A percentile compares a stretch with the other conserved stretches of the same genome.
Evolutionary conservation across 176 grass and related monocot species (phyloP).

Genomic region (Tuctoria greenei): DNA sequence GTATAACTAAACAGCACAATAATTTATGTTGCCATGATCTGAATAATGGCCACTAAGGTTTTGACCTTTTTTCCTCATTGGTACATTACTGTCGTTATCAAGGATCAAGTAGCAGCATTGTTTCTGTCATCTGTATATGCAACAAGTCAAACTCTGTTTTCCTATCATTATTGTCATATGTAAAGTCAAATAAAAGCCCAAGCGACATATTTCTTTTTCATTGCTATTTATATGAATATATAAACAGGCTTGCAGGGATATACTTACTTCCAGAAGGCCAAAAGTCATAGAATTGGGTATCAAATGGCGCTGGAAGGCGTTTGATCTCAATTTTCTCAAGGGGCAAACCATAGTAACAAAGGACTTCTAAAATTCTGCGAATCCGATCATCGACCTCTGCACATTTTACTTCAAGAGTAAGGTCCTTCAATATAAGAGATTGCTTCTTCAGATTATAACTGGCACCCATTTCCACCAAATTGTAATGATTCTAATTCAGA

Average conservation of each 20-base stretch:
- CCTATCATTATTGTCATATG: background rate
- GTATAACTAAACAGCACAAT: background rate
- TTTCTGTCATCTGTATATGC: background rate
- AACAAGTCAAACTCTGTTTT: background rate
- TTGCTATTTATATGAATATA: background rate
- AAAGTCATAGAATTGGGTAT: background rate
- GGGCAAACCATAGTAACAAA: background rate
- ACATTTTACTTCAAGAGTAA: background rate
- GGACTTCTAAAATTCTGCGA: background rate
- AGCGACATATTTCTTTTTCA: background rate
- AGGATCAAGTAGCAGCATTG: background rate
- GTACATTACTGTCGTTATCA: background rate
- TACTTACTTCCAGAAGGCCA: background rate
- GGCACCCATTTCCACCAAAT: background rate
- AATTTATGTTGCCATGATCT: too few species aligned
- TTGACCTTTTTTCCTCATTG: too few species aligned
- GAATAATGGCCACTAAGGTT: too few species aligned
- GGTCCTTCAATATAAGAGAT: background rate
- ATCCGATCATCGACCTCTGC: background rate
- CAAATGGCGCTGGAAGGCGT: background rate
- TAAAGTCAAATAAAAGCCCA: background rate
- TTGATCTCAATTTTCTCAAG: background rate
- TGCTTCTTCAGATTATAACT: background rate
- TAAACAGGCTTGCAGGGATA: background rate
- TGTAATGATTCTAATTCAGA: background rate